Evolutionary conservation across 257 asterid genomes (phyloP).

Genomic region (Verbena officinalis): DNA sequence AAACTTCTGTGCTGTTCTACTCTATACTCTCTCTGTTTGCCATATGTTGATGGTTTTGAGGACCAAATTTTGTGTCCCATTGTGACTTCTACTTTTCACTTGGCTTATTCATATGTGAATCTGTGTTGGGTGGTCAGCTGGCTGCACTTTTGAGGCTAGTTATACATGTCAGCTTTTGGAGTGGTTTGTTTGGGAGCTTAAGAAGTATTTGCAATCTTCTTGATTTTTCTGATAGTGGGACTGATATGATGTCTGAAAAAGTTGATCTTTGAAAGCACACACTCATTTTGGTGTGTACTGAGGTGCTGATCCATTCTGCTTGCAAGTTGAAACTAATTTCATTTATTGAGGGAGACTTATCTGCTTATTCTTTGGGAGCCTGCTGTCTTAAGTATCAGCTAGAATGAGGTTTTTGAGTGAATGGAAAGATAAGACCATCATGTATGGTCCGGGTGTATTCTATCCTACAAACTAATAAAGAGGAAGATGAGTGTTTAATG

Average conservation of each 20-base stretch:
- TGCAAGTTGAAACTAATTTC: constrained; percentile 1
- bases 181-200: not conserved
- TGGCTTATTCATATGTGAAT: not conserved
- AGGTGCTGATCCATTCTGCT: not conserved
- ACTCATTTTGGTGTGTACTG: not conserved
- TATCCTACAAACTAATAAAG: not conserved
- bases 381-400: constrained; percentile 3
- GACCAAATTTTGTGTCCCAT: not conserved
- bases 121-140: constrained; percentile 16
- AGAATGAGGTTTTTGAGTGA: constrained; percentile 2
- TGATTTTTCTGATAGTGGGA: constrained; percentile 12
- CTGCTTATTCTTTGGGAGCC: constrained; percentile 14
- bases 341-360: not conserved
- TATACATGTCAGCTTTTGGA: constrained; percentile 15
- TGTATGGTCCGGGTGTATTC: constrained; percentile 16
- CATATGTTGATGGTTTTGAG: constrained; percentile 14
- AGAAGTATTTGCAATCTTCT: constrained; percentile 6
- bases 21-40: not conserved
- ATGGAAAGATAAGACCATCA: constrained; percentile 23
- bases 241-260: not conserved
- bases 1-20: not conserved
- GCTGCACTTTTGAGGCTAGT: constrained; percentile 28
- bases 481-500: constrained; percentile 17
- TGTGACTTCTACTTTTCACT: not conserved
- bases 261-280: not conserved